phyloP scores from a whole-genome alignment of 2,329 filamentous ascomycete genomes.

The Calonectria pseudoreteaudii region DNA sequence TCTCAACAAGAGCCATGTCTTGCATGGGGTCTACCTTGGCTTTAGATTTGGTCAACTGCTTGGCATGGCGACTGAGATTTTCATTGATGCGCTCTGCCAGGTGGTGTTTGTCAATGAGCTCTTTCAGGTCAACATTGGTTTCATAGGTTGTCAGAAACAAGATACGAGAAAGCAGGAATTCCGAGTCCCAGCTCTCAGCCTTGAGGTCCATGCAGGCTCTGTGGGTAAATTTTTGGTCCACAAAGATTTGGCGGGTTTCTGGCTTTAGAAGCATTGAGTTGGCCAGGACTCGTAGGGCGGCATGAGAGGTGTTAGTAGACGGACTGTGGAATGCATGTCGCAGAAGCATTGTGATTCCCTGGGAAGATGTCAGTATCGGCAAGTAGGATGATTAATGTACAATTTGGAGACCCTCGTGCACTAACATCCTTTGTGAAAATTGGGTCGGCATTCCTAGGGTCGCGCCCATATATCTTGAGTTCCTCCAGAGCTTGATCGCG shows the following conservation, averaged over 20 bases:
- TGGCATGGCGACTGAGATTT: slow-evolving; percentile 78
- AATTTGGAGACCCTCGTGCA: not conserved
- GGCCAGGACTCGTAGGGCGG: slow-evolving; percentile 82
- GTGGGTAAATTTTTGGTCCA: slow-evolving; percentile 62
- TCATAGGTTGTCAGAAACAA: slow-evolving; percentile 61
- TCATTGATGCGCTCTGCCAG: slow-evolving; percentile 70
- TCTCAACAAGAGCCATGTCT: slow-evolving; percentile 85
- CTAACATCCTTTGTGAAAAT: slow-evolving; percentile 85
- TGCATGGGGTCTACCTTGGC: slow-evolving; percentile 69
- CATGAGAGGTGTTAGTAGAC: slow-evolving; percentile 73
- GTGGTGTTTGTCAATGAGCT: slow-evolving; percentile 57
- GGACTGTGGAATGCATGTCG: slow-evolving; percentile 78
- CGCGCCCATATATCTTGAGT: slow-evolving; percentile 76
- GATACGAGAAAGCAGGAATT: slow-evolving; percentile 75
- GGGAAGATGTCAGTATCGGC: slow-evolving; percentile 24
- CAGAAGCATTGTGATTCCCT: slow-evolving; percentile 82
- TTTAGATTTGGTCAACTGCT: slow-evolving; percentile 49
- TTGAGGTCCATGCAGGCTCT: slow-evolving; percentile 79
- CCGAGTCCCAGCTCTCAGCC: slow-evolving; percentile 81
- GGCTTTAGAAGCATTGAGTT: slow-evolving; percentile 75
- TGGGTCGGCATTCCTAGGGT: slow-evolving; percentile 77
- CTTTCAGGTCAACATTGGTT: slow-evolving; percentile 61
- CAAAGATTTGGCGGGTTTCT: slow-evolving; percentile 57
- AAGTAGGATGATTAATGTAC: not conserved
- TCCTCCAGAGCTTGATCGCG: slow-evolving; percentile 71